Evolutionary conservation across 306 rosid genomes (phyloP), one percentile per base, ranked within the genome.

Genomic region (Pterocarpus macrocarpus): DNA sequence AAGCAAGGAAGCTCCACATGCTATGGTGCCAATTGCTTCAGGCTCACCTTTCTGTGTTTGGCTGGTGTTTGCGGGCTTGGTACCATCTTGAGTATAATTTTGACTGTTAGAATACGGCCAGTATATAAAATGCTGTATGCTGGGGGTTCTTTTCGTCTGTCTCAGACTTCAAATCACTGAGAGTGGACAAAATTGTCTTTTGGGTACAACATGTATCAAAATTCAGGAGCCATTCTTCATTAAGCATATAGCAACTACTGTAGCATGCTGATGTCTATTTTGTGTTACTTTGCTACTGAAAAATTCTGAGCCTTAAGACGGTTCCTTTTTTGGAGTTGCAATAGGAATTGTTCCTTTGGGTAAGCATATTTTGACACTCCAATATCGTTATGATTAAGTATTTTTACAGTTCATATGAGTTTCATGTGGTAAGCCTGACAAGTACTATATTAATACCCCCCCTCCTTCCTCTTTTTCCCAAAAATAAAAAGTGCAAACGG

Each of bases 111-210:
- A 88, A 83, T 90, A 28, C 81, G 90, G 16, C 94, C 95, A 0
- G 97, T 94, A 32, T 94, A 94, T 85, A 88, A 86, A 80, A 89
- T 87, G 97, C 84, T 94, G 3, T 94, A 90, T 58, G 82, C 93
- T 1, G 84, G 90, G 17, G 93, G 97, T 43, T 89, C 92, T 11
- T 90, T 93, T 85, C 85, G 88, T 47, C 67, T 68, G 68, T 70
- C 87, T 2, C 79, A 55, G 71, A 69, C 75, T 80, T 80, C 82
- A 79, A 62, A 8, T 63, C 64, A 74, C 66, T 80, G 69, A 79
- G 66, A 5, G 2, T 38, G 22, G 7, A 38, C 61, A 53, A 9
- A 35, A 47, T 39, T 38, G 30, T 62, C 55, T 78, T 82, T 70
- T 44, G 33, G 76, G 69, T 55, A 76, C 89, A 64, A 66, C 50